Base-by-base conservation (phyloP, 108 stramenopile species). In the Skeletonema potamos region DNA sequence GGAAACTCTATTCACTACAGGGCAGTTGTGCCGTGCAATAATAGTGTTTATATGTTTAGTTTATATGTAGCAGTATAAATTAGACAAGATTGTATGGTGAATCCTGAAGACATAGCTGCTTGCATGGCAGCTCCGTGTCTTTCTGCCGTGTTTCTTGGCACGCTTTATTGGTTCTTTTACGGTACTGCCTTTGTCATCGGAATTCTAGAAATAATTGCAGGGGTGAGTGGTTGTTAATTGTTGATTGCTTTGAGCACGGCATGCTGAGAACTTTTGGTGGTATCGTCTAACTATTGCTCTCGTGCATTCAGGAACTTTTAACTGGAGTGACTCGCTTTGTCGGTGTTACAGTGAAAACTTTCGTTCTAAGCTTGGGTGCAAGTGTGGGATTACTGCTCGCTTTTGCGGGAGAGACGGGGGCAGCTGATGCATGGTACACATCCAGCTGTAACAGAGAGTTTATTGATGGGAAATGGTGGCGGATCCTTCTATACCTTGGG, bases 121-220 rank as follows among this genome's bases (percentile, higher is more conserved):
- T 51, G 48, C 8, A 51, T 0, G 0, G 56, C 77, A 17, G 48
- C 43, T 3, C 17, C 33, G 3, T 85, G 84, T 68, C 54, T 85
- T n/a, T 27, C 76, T 17, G 46, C 77, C 4, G 54, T 85, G 1
- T 85, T 82, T 68, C 51, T 85, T 29, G 84, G 84, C 12, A 79
- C 81, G 2, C 59, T 85, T 4, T 85, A 85, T 29, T 85, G 84
- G 84, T 85, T 59, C 67, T 82, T 84, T 64, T 83, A 83, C 29
- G 82, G 77, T 24, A 83, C 77, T 15, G 82, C 82, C 12, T 83
- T 80, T 44, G 78, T 83, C 7, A 59, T 83, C 27, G 82, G 84
- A 22, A 64, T 85, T 17, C 66, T 85, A n/a, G 84, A 85, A 63
- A 85, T 85, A 36, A 72, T 85, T 64, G 76, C 81, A 6, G 81